These are phyloP conservation scores for Lentinula edodes DNA, from an alignment of 768 basidiomycete species.

Conservation along the genomic window DNA sequence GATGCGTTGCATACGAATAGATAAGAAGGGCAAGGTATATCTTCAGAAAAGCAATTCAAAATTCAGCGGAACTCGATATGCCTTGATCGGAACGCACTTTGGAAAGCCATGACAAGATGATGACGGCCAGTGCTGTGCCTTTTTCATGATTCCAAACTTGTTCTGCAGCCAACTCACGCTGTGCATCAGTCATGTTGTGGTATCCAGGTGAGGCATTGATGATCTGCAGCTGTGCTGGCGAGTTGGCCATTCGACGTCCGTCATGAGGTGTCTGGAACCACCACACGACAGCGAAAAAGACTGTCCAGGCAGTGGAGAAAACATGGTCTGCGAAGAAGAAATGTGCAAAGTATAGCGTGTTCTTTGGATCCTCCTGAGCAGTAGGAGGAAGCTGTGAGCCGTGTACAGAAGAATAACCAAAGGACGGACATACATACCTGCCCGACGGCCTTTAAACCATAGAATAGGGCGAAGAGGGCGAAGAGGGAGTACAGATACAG, in stretches of 20 bases:
- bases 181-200: conserved; percentile 49
- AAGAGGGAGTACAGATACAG: conserved; percentile 90
- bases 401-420: conserved; percentile 2
- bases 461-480: conserved; percentile 72
- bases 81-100: conserved; percentile 56
- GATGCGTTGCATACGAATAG: conserved; percentile 91
- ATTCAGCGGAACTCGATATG: not conserved
- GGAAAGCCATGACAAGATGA: conserved; percentile 78
- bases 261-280: conserved; percentile 92
- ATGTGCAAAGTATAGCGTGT: conserved; percentile 86
- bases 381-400: conserved; percentile 12
- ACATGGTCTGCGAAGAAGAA: conserved; percentile 90
- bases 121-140: conserved; percentile 68
- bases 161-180: conserved; percentile 70
- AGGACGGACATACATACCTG: conserved; percentile 49
- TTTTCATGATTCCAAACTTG: conserved; percentile 90
- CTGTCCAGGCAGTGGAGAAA: conserved; percentile 86
- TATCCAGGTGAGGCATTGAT: conserved; percentile 55
- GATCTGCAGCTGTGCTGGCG: conserved; percentile 83
- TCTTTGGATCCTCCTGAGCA: conserved; percentile 81
- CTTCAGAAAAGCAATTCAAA: conserved; percentile 32
- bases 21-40: conserved; percentile 86
- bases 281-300: conserved; percentile 87
- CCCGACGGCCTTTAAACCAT: conserved; percentile 85
- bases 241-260: conserved; percentile 74